Evolutionary conservation across 148 eudicot genomes (phyloP).

Genomic region (Rhododendron griersonianum): DNA sequence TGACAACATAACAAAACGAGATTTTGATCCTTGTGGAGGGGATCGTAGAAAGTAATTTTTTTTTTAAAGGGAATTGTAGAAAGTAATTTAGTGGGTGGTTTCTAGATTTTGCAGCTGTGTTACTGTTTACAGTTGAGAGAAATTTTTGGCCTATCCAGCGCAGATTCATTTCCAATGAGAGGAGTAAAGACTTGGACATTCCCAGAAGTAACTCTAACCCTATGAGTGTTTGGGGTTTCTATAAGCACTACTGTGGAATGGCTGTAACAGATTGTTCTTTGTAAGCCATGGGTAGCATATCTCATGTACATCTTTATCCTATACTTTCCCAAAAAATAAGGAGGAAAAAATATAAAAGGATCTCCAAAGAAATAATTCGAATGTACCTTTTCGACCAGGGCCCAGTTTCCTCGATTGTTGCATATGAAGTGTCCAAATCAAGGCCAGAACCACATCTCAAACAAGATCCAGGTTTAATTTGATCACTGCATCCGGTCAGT

Average conservation of each 20-base stretch:
- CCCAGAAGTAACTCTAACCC: neutral
- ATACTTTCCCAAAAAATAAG: neutral
- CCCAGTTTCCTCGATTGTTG: conserved; percentile 39
- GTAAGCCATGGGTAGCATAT: neutral
- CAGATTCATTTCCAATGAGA: neutral
- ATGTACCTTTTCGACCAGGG: conserved; percentile 42
- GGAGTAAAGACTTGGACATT: neutral
- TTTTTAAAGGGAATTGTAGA: neutral
- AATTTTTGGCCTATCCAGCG: neutral
- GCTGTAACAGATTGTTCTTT: neutral
- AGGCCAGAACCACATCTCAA: conserved; percentile 56
- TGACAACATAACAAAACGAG: neutral
- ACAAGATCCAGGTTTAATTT: conserved; percentile 54
- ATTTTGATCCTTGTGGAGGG: neutral
- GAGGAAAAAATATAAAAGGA: neutral
- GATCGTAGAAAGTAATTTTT: neutral
- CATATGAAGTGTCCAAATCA: conserved; percentile 44
- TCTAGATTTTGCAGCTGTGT: neutral
- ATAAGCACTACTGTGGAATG: neutral
- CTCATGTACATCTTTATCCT: neutral
- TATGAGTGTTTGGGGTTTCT: neutral
- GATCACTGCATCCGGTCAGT: conserved; percentile 18
- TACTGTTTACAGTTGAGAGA: neutral
- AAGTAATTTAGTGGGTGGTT: neutral
- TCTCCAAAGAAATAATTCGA: neutral